Base-by-base conservation (phyloP, 345 rosid genomes). In the Hypericum androsaemum region DNA sequence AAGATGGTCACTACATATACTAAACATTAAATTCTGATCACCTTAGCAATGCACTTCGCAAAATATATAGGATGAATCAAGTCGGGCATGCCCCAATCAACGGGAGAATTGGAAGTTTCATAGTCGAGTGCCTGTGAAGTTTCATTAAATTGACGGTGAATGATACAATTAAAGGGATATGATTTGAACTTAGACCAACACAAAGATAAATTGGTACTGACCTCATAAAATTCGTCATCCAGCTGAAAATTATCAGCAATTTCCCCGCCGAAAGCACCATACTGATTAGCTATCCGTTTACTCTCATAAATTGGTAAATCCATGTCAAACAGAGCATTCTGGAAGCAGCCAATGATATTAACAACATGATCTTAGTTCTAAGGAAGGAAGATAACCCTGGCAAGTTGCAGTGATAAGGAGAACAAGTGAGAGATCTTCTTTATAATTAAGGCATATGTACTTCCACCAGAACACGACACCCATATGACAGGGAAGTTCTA, bases 31-130 rank as follows among this genome's bases (percentile, higher is more conserved):
- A 10, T 6, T 41, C 12, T 47, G 12, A 60, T 72, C 64, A 90
- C 98, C 96, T 87, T 87, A 1, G 80, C 69, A 74, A 90, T 47
- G 79, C 87, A 82, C 82, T 82, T 87, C 67, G 96, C 74, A 69
- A 90, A 90, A 75, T 82, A 80, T 54, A 80, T 61, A 42, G 98
- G 98, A 81, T 90, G 96, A 68, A 80, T 64, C 50, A 72, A 69
- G 39, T 22, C 4, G 32, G 98, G 88, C 86, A 80, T 81, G 58
- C 98, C 92, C 98, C 96, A 90, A 66, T 87, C 87, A n/a, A 74
- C 77, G 8, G 88, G 72, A 68, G 62, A 62, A 55, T 79, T 85
- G 61, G 76, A 65, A 41, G 53, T 63, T 69, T 90, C 89, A 57
- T 80, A 73, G 50, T 82, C 98, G 80, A 75, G 62, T 40, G 72